Conservation (phyloP, 23 red algal genomes). For the Gracilaria caudata region DNA sequence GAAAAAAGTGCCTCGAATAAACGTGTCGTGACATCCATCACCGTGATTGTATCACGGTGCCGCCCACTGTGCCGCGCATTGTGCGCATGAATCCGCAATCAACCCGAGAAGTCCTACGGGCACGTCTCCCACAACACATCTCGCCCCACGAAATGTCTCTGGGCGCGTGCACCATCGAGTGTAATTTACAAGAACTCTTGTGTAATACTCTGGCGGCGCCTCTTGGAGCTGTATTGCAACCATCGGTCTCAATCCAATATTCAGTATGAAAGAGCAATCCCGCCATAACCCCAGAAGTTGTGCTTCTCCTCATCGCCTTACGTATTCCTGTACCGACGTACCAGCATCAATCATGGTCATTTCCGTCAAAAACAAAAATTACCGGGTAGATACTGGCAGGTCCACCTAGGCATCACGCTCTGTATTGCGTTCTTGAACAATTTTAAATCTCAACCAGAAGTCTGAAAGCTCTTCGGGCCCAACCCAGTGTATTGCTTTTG, state of each 20-base stretch:
- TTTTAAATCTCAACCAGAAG: background rate
- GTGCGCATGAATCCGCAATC: background rate
- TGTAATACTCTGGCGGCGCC: background rate
- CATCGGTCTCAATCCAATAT: background rate
- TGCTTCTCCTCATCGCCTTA: background rate
- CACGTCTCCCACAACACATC: background rate
- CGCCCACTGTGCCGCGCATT: background rate
- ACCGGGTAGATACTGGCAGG: background rate
- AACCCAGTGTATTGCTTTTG: background rate
- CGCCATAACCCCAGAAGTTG: background rate
- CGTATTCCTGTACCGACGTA: background rate
- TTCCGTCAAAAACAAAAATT: background rate
- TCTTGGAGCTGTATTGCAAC: background rate
- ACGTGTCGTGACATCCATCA: background rate
- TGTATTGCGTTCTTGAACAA: background rate
- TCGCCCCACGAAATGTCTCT: background rate
- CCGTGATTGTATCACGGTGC: background rate
- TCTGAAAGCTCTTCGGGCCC: background rate
- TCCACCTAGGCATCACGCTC: constrained; percentile 1
- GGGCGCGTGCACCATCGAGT: background rate
- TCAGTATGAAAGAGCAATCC: background rate
- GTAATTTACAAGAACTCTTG: background rate
- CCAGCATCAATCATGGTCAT: background rate
- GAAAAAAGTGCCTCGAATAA: background rate
- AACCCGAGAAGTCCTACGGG: too few relatives aligned